phyloP scores from a whole-genome alignment of 202 grass and related monocot genomes.

The Zizania palustris region DNA sequence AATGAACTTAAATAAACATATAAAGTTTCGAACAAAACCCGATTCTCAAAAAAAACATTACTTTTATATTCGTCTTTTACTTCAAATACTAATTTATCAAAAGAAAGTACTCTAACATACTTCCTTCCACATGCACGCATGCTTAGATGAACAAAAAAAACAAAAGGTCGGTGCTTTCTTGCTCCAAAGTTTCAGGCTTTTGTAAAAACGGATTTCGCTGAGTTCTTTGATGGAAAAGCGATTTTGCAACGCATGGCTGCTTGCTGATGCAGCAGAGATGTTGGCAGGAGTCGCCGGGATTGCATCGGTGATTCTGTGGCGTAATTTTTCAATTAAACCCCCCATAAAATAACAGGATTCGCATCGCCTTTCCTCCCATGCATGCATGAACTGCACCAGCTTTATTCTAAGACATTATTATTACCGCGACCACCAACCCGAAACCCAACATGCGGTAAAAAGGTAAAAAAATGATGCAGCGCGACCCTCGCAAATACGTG shows the following conservation, averaged over 20 bases:
- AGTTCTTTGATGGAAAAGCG: too few species aligned
- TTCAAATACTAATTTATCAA: too few species aligned
- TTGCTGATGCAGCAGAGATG: not conserved
- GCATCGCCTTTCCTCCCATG: not conserved
- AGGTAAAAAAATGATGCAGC: conserved; percentile 35
- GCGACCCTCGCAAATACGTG: not conserved
- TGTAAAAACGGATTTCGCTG: conserved; percentile 32
- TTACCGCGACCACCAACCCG: conserved; percentile 32
- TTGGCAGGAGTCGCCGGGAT: not conserved
- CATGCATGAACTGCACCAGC: conserved; percentile 41
- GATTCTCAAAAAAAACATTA: too few species aligned
- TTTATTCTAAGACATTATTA: conserved; percentile 41
- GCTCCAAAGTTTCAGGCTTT: conserved; percentile 53
- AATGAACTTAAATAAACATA: too few species aligned
- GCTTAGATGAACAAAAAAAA: not conserved
- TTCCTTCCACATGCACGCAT: too few species aligned
- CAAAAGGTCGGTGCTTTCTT: conserved; percentile 40
- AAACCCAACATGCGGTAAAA: conserved; percentile 40
- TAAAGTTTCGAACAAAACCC: too few species aligned
- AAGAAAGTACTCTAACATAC: too few species aligned
- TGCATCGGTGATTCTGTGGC: not conserved
- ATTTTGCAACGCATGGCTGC: not conserved
- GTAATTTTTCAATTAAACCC: not conserved
- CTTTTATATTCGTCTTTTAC: too few species aligned
- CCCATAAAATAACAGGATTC: conserved; percentile 34